A percentile compares a stretch with the other conserved stretches of the same genome.
These are phyloP conservation scores for Acacia acuminata DNA, from an alignment of 306 rosid genomes.

Conservation along the genomic window DNA sequence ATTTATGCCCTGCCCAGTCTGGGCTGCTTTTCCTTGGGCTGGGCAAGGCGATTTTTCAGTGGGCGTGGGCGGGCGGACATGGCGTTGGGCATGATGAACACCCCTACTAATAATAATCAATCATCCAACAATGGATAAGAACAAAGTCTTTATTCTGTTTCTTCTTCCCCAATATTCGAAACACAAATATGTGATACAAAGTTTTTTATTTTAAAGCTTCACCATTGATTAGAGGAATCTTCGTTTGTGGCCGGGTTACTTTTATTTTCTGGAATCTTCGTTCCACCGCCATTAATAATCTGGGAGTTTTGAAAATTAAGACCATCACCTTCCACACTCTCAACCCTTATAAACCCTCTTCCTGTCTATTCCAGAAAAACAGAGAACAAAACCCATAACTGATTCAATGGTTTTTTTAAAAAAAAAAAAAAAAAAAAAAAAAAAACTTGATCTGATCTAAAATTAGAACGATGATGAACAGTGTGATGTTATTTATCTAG, in stretches of 20 bases:
- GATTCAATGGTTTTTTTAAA: not conserved
- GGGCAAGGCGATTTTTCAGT: too few relatives aligned
- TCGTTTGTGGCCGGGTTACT: constrained; percentile 89
- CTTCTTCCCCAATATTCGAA: not conserved
- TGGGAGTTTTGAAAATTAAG: constrained; percentile 27
- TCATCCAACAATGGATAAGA: constrained; percentile 1
- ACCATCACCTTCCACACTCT: constrained; percentile 31
- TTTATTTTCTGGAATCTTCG: constrained; percentile 29
- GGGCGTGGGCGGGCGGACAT: too few relatives aligned
- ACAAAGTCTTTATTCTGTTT: not conserved
- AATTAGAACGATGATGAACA: constrained; percentile 32
- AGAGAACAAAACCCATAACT: not conserved
- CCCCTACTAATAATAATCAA: not conserved
- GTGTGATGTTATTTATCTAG: constrained; percentile 68
- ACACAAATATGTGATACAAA: not conserved
- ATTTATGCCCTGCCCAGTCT: too few relatives aligned
- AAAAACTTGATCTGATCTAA: not conserved
- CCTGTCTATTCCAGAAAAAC: constrained; percentile 52
- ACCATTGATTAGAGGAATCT: not conserved
- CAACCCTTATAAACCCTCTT: constrained; percentile 64
- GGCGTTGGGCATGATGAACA: too few relatives aligned
- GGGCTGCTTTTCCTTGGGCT: too few relatives aligned
- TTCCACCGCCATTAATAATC: constrained; percentile 26
- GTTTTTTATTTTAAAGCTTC: not conserved
- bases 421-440: too few relatives aligned